phyloP scores from a whole-genome alignment of 345 rosid species.

The Eucalyptus sp. region DNA sequence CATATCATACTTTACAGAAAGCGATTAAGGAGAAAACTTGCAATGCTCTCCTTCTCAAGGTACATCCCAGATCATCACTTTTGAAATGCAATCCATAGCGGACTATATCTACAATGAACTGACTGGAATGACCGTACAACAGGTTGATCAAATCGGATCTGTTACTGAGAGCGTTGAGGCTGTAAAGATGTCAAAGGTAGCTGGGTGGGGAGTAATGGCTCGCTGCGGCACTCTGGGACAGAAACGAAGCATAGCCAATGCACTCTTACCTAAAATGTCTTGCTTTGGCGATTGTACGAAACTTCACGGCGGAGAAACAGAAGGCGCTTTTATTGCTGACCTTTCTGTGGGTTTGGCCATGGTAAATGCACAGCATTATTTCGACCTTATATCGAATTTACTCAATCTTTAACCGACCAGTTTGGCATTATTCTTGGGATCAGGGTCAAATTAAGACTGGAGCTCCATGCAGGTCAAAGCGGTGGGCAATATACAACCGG shows the following conservation, averaged over 20 bases:
- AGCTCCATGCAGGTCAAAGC: constrained; percentile 82
- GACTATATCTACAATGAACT: background rate
- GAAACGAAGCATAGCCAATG: background rate
- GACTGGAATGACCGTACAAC: background rate
- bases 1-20: constrained; percentile 28
- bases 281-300: background rate
- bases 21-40: constrained; percentile 72
- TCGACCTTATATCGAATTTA: background rate
- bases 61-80: background rate
- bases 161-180: constrained; percentile 97
- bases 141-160: constrained; percentile 96
- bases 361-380: constrained; percentile 9
- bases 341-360: constrained; percentile 88
- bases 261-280: background rate
- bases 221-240: constrained; percentile 51
- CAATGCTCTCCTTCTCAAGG: constrained; percentile 97
- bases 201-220: constrained; percentile 99
- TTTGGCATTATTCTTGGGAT: background rate
- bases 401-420: background rate
- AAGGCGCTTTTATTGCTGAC: constrained; percentile 93
- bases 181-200: constrained; percentile 82
- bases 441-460: constrained; percentile 98
- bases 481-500: constrained; percentile 69
- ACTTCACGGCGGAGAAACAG: constrained; percentile 70
- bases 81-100: background rate